phyloP scores from a whole-genome alignment of 225 moss, liverwort and hornwort species.

The Straminergon stramineum region DNA sequence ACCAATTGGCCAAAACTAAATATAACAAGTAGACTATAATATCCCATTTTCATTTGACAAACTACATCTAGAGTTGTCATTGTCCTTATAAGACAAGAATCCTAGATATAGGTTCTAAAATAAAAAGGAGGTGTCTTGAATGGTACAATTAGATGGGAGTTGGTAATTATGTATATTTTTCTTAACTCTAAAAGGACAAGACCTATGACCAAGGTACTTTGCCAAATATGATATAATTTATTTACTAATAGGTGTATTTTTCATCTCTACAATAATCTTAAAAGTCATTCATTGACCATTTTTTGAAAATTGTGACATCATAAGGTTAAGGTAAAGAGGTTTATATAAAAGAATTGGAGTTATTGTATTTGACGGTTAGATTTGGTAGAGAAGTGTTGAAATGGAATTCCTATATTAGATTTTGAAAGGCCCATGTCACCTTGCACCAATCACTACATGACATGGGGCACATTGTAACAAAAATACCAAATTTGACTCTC shows the following conservation, averaged over 20 bases:
- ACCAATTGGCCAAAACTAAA: too few species aligned
- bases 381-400: background rate
- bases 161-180: background rate
- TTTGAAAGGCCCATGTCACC: background rate
- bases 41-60: background rate
- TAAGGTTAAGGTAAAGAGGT: fast-evolving
- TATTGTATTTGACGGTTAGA: fast-evolving
- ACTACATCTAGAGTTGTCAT: background rate
- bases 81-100: background rate
- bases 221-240: background rate
- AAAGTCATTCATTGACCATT: background rate
- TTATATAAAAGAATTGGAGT: background rate
- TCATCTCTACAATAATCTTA: background rate
- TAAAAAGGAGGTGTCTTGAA: background rate
- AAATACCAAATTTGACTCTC: background rate
- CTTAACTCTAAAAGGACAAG: fast-evolving
- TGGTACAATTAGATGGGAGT: background rate
- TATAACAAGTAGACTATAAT: too few species aligned
- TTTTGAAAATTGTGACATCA: background rate
- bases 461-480: background rate
- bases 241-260: background rate
- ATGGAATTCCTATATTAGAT: background rate
- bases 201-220: too few species aligned
- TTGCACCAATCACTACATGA: background rate
- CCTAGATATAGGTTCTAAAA: fast-evolving